Evolutionary conservation across 768 basidiomycete genomes (phyloP).

Genomic region (Lepiota brunneoincarnata): DNA sequence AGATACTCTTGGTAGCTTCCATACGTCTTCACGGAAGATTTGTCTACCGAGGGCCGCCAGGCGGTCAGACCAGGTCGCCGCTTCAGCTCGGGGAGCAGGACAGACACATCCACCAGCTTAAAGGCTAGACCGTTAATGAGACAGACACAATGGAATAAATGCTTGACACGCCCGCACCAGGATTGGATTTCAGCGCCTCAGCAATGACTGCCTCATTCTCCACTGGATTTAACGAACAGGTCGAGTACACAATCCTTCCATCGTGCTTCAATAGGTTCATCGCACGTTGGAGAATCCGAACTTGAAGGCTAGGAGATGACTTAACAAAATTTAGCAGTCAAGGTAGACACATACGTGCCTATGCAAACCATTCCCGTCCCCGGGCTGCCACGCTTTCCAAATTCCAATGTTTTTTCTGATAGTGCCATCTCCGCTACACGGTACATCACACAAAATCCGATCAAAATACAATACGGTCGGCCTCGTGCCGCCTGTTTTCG

Average conservation of each 20-base stretch:
- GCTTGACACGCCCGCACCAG: conserved; percentile 42
- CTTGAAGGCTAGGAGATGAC: conserved; percentile 62
- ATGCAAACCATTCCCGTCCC: conserved; percentile 91
- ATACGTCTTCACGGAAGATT: conserved; percentile 46
- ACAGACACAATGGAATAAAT: neutral
- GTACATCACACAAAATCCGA: conserved; percentile 93
- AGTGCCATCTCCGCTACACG: conserved; percentile 97
- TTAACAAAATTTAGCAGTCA: conserved; percentile 7
- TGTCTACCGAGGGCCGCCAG: conserved; percentile 77
- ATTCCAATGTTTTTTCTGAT: conserved; percentile 92
- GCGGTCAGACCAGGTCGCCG: conserved; percentile 70
- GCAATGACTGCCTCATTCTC: conserved; percentile 97
- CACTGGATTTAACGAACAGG: conserved; percentile 94
- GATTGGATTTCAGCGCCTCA: conserved; percentile 69
- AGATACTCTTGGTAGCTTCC: conserved; percentile 62
- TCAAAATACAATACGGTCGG: conserved; percentile 74
- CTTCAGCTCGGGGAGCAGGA: conserved; percentile 65
- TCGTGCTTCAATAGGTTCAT: conserved; percentile 82
- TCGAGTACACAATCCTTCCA: conserved; percentile 97
- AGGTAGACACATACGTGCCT: conserved; percentile 37
- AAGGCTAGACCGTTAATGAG: conserved; percentile 46
- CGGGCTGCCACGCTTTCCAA: conserved; percentile 89
- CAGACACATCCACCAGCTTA: conserved; percentile 75
- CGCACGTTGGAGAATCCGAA: conserved; percentile 88
- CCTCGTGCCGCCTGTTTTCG: conserved; percentile 29